These are phyloP conservation scores for Diversispora eburnea DNA, from an alignment of 192 early-diverging fungal species.

Conservation along the genomic window DNA sequence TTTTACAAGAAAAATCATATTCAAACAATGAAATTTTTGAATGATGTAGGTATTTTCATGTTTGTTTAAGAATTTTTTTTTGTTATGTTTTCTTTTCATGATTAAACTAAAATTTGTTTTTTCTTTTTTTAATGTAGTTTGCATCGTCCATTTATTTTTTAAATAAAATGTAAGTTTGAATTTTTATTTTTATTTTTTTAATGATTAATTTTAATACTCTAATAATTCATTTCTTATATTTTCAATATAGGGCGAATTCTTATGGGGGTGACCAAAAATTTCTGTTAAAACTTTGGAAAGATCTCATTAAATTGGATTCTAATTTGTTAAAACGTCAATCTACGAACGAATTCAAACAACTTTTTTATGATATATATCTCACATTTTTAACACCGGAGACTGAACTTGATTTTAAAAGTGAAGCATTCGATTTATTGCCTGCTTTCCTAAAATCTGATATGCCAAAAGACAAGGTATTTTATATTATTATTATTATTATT, in stretches of 20 bases:
- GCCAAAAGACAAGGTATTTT: slow-evolving; percentile 30
- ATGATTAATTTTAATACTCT: neutral
- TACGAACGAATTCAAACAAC: slow-evolving; percentile 31
- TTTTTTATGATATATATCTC: slow-evolving; percentile 40
- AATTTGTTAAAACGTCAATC: slow-evolving; percentile 36
- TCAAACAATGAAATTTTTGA: neutral
- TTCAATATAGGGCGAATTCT: neutral
- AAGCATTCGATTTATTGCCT: slow-evolving; percentile 48
- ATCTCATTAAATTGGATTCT: slow-evolving; percentile 46
- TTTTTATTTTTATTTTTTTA: neutral
- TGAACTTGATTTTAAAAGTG: slow-evolving; percentile 39
- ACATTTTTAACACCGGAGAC: slow-evolving; percentile 36
- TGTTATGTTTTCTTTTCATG: neutral
- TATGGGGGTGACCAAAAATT: slow-evolving; percentile 20
- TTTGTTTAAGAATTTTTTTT: neutral
- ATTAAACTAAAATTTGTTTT: neutral
- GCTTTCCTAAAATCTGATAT: slow-evolving; percentile 39
- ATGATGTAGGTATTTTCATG: neutral
- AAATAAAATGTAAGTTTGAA: neutral
- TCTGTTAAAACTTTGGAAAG: slow-evolving; percentile 46
- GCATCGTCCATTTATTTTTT: neutral
- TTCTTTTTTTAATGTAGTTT: neutral
- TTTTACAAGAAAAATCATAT: neutral
- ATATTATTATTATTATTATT: neutral
- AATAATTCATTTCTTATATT: neutral